phyloP scores from a whole-genome alignment of 2,329 filamentous ascomycete genomes.

The Orbilia blumenaviensis region DNA sequence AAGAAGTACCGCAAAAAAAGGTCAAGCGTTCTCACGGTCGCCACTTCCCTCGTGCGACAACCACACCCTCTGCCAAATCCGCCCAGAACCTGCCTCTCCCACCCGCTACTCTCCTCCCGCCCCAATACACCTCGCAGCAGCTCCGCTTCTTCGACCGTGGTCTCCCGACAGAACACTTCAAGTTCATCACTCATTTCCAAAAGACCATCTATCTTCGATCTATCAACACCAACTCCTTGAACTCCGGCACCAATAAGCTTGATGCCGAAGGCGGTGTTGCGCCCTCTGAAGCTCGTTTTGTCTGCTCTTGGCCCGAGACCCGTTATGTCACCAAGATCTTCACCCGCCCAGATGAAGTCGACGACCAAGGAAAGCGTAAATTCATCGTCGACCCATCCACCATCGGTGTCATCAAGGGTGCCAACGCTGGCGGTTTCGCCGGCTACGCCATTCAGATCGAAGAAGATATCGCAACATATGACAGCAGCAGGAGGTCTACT shows the following conservation, averaged over 20 bases:
- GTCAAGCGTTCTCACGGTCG: constrained; percentile 37
- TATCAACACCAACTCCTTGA: constrained; percentile 64
- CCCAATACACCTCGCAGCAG: constrained; percentile 68
- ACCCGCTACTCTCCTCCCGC: constrained; percentile 24
- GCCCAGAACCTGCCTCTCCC: constrained; percentile 4
- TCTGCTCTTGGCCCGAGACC: constrained; percentile 37
- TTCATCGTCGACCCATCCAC: constrained; percentile 45
- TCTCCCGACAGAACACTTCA: constrained; percentile 82
- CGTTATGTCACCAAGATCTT: constrained; percentile 47
- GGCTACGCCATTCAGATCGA: constrained; percentile 45
- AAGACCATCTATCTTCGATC: constrained; percentile 81
- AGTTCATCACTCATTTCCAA: constrained; percentile 91
- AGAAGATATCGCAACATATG: constrained; percentile 51
- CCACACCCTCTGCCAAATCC: constrained; percentile 10
- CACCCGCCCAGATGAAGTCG: constrained; percentile 24
- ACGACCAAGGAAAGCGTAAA: constrained; percentile 6
- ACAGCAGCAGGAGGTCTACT: background rate
- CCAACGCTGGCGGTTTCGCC: constrained; percentile 37
- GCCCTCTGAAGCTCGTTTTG: constrained; percentile 35
- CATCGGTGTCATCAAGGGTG: constrained; percentile 11
- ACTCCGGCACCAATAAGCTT: constrained; percentile 57
- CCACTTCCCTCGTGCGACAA: constrained; percentile 31
- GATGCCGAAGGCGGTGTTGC: constrained; percentile 55
- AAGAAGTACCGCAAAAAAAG: background rate
- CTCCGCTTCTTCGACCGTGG: constrained; percentile 88